Evolutionary conservation across 768 basidiomycete genomes (phyloP).

Genomic region (Termitomyces sp.): DNA sequence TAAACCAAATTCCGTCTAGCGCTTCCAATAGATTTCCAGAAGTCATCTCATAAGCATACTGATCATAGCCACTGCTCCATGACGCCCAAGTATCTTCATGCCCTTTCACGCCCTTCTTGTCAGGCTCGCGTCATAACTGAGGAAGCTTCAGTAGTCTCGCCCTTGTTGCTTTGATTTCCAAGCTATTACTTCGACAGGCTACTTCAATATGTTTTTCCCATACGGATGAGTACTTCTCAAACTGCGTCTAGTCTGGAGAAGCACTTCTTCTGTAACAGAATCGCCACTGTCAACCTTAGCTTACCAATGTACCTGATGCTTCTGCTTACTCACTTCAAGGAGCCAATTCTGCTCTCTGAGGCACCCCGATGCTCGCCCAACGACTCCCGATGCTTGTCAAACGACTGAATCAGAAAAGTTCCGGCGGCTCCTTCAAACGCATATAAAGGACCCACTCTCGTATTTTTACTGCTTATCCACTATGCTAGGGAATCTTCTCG

Average conservation of each 20-base stretch:
- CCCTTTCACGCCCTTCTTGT: too few species aligned
- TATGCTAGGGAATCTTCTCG: not conserved
- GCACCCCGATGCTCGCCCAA: not conserved
- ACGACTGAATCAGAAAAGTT: not conserved
- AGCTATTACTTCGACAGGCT: not conserved
- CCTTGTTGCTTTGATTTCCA: too few species aligned
- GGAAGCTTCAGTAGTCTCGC: not conserved
- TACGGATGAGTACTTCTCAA: too few species aligned
- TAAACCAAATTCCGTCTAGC: not conserved
- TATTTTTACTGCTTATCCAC: not conserved
- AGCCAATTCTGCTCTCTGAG: too few species aligned
- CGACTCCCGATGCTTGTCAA: too few species aligned
- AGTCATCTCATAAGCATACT: too few species aligned
- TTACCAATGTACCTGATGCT: not conserved
- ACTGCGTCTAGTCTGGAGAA: too few species aligned
- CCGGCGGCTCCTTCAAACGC: not conserved
- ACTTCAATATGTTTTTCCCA: too few species aligned
- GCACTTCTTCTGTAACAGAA: not conserved
- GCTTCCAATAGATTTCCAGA: not conserved
- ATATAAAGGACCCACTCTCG: not conserved
- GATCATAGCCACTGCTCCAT: too few species aligned
- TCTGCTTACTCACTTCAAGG: not conserved
- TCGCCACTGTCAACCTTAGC: not conserved
- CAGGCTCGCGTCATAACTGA: not conserved
- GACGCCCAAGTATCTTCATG: not conserved